Base-by-base conservation (phyloP, 352 stramenopile genomes). In the Phytophthora pseudosyringae region DNA sequence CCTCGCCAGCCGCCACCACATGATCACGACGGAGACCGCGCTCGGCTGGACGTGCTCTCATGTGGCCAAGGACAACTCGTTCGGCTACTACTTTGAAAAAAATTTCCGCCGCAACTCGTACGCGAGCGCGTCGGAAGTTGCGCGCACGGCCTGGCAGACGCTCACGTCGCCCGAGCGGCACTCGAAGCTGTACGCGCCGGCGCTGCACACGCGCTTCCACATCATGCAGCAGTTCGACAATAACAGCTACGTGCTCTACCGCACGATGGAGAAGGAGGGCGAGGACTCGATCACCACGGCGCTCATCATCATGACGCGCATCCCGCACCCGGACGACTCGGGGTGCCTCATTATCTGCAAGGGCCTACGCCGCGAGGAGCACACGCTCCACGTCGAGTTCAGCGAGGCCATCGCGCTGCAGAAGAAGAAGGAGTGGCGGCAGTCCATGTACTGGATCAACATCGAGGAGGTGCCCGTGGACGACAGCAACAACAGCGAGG, bases 401-500 rank as follows among this genome's bases (percentile, higher is more conserved):
- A 74, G 67, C 39, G 71, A 78, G 21, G 68, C 75, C 26, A 76
- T 81, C 38, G 73, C 73, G 49, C 53, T 81, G 48, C 66, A 78
- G 43, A 84, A 84, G 60, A 80, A 78, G 40, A 80, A 84, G 57
- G 75, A 81, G 52, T 84, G 75, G 75, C 62, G 75, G 12, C 72
- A 84, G 63, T 84, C 75, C 31, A 84, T 84, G 75, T 84, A 84
- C 63, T 84, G 75, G 75, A 76, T 84, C 18, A 83, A 78, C 40
- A 61, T 83, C 18, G 76, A 84, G 47, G 70, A 80, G 44, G 39
- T 70, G 31, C 28, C 56, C 4, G 33, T 36, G 5, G 45, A 52
- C 15, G 63, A 69, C 38, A 46, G 64, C 33, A 59, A 67, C 50
- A 67, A 58, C 31, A 58, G 44, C 26, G 54, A 69, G 16, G 67